Conservation (phyloP, 345 rosid genomes). For the Acer saccharum region DNA sequence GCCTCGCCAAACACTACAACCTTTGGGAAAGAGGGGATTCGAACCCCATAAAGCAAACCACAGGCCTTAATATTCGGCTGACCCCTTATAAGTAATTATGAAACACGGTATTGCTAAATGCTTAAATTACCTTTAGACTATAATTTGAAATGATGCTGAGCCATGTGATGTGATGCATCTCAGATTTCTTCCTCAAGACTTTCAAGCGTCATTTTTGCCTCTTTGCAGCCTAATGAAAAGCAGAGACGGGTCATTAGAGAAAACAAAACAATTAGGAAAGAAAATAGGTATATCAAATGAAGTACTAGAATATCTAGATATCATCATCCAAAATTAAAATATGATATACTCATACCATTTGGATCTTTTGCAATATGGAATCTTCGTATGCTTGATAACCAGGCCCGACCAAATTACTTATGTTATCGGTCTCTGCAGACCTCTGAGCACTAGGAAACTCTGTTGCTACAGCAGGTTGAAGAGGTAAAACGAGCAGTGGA, state of each 20-base stretch:
- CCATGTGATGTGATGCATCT: neutral
- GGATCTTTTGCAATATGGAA: slow-evolving; percentile 62
- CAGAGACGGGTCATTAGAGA: neutral
- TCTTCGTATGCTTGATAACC: slow-evolving; percentile 82
- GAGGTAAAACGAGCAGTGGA: slow-evolving; percentile 79
- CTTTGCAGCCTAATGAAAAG: slow-evolving; percentile 19
- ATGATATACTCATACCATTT: slow-evolving; percentile 38
- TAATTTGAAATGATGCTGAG: neutral
- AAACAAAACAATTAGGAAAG: neutral
- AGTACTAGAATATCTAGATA: neutral
- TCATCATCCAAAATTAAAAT: neutral
- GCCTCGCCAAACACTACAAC: no score
- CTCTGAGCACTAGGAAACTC: slow-evolving; percentile 41
- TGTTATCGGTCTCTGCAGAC: slow-evolving; percentile 44
- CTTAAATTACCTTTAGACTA: neutral
- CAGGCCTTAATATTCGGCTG: no score
- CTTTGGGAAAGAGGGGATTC: no score
- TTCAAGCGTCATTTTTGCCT: slow-evolving; percentile 6
- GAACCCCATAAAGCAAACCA: no score
- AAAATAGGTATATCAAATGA: neutral
- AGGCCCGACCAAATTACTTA: slow-evolving; percentile 63
- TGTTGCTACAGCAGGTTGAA: slow-evolving; percentile 46
- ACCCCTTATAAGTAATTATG: neutral
- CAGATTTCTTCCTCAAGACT: neutral
- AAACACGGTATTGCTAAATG: neutral